Evolutionary conservation across 257 asterid species (phyloP).

Genomic region (Eucommia ulmoides): DNA sequence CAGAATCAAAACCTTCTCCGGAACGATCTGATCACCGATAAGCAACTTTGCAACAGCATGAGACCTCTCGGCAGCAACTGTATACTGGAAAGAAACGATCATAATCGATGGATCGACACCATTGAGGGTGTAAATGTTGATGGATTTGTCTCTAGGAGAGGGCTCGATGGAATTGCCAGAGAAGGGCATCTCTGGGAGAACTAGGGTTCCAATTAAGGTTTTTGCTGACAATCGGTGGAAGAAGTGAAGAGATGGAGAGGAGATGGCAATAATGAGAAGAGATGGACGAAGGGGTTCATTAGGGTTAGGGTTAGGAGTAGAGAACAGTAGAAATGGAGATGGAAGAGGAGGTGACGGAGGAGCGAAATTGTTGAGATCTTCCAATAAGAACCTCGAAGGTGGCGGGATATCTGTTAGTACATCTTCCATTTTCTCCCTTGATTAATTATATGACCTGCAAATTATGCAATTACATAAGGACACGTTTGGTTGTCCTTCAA

Average conservation of each 20-base stretch:
- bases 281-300: slow-evolving; percentile 50
- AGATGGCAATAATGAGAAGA: slow-evolving; percentile 64
- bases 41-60: slow-evolving; percentile 60
- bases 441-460: slow-evolving; percentile 20
- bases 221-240: slow-evolving; percentile 59
- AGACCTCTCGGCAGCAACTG: slow-evolving; percentile 72
- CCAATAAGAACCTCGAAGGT: slow-evolving; percentile 81
- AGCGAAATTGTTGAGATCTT: slow-evolving; percentile 85
- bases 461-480: not conserved
- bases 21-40: slow-evolving; percentile 51
- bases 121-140: slow-evolving; percentile 58
- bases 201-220: slow-evolving; percentile 48
- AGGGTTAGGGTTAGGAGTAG: slow-evolving; percentile 28
- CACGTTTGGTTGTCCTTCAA: too few species aligned
- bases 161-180: slow-evolving; percentile 59
- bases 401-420: slow-evolving; percentile 87
- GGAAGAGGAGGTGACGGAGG: slow-evolving; percentile 73
- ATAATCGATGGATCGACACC: slow-evolving; percentile 33
- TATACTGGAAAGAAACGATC: slow-evolving; percentile 56
- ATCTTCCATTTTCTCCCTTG: slow-evolving; percentile 58
- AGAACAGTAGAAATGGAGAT: slow-evolving; percentile 55
- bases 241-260: slow-evolving; percentile 60
- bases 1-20: slow-evolving; percentile 68
- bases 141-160: slow-evolving; percentile 66
- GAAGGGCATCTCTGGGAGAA: slow-evolving; percentile 73